Evolutionary conservation across 345 rosid genomes (phyloP).

Genomic region (Eucalyptus coolabah): DNA sequence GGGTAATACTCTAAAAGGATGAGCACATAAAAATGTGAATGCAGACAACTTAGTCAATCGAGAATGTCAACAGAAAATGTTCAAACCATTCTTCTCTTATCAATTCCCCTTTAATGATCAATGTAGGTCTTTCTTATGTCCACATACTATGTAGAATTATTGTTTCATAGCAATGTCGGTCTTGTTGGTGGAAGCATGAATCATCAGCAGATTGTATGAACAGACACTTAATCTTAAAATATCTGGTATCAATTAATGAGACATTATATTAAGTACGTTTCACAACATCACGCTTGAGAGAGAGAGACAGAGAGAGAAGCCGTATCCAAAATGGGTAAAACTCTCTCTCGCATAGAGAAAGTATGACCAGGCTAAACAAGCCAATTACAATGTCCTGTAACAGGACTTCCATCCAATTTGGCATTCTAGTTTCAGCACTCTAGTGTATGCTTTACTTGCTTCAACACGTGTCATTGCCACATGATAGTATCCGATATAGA

Average conservation of each 20-base stretch:
- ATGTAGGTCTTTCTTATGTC: background rate
- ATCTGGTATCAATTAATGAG: background rate
- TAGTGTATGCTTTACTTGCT: background rate
- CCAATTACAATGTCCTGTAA: background rate
- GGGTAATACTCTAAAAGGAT: background rate
- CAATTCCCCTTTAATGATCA: background rate
- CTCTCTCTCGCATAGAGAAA: background rate
- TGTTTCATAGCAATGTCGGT: background rate
- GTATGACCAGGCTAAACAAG: background rate
- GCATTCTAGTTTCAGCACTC: background rate
- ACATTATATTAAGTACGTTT: background rate
- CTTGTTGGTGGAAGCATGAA: background rate
- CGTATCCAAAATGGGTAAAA: background rate
- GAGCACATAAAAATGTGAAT: background rate
- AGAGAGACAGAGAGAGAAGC: background rate
- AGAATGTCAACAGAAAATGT: background rate
- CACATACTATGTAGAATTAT: background rate
- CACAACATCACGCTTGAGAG: background rate
- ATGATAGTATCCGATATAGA: background rate
- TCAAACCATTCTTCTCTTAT: background rate
- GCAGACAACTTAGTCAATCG: background rate
- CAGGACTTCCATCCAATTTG: background rate
- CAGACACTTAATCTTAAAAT: background rate
- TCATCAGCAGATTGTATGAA: background rate
- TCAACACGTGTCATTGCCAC: background rate